A percentile compares a stretch with the other conserved stretches of the same genome.
phyloP scores from a whole-genome alignment of 2,329 filamentous ascomycete species.

The Paecilomyces sp. region DNA sequence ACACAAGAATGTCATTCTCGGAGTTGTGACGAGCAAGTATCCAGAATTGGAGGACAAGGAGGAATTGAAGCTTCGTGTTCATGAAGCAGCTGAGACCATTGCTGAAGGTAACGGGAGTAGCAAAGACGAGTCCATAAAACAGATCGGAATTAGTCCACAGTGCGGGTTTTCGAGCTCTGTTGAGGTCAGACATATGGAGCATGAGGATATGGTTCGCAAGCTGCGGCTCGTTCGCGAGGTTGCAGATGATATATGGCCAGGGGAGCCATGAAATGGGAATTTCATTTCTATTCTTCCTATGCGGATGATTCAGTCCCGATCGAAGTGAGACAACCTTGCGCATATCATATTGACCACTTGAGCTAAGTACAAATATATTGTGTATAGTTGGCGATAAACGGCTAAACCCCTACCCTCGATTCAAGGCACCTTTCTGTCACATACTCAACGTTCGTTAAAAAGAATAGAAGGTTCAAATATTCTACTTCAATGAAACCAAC shows the following conservation, averaged over 20 bases:
- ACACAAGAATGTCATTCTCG: slow-evolving; percentile 53
- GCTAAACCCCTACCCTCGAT: too few relatives aligned
- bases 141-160: slow-evolving; percentile 58
- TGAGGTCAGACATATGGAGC: background rate
- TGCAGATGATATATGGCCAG: background rate
- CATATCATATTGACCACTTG: too few relatives aligned
- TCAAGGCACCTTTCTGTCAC: too few relatives aligned
- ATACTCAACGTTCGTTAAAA: too few relatives aligned
- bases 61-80: slow-evolving; percentile 48
- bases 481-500: too few relatives aligned
- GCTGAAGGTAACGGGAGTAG: slow-evolving; percentile 56
- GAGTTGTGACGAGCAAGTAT: slow-evolving; percentile 54
- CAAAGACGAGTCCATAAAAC: slow-evolving; percentile 56
- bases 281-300: too few relatives aligned
- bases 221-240: background rate
- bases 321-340: too few relatives aligned
- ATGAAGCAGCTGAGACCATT: slow-evolving; percentile 55
- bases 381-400: background rate
- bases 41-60: slow-evolving; percentile 52
- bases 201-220: background rate
- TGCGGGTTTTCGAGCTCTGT: slow-evolving; percentile 58
- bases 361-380: too few relatives aligned
- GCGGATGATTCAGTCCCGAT: too few relatives aligned
- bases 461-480: too few relatives aligned
- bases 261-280: background rate